Conservation (phyloP, 441 rosid genomes). For the Theobroma grandiflorum region DNA sequence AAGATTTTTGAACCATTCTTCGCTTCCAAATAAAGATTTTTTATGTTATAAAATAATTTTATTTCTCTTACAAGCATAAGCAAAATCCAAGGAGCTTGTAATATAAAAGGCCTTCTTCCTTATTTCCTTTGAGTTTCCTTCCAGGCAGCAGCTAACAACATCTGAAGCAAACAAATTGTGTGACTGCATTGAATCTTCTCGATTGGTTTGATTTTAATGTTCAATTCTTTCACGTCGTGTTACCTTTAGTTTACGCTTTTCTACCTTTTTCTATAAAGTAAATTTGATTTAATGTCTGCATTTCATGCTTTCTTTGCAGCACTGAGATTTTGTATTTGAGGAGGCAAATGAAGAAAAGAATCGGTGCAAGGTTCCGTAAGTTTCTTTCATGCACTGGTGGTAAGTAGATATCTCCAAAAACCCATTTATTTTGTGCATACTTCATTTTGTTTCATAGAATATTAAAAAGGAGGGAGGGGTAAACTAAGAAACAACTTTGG, state of each 20-base stretch:
- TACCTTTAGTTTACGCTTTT: not conserved
- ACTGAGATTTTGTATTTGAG: not conserved
- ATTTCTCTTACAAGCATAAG: slow-evolving; percentile 17
- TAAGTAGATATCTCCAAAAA: not conserved
- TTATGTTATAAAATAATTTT: not conserved
- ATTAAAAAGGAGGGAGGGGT: too few species aligned
- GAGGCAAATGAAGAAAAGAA: slow-evolving; percentile 39
- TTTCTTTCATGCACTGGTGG: slow-evolving; percentile 42
- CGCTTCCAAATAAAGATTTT: slow-evolving; percentile 14
- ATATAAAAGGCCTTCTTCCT: not conserved
- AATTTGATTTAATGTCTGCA: not conserved
- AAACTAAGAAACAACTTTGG: too few species aligned
- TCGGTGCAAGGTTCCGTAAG: slow-evolving; percentile 31
- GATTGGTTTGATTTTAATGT: not conserved
- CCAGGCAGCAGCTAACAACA: not conserved
- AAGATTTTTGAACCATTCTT: not conserved
- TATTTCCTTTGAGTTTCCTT: slow-evolving; percentile 1
- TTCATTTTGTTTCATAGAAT: too few species aligned
- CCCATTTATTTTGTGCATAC: not conserved
- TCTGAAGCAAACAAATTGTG: not conserved
- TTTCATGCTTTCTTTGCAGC: slow-evolving; percentile 2
- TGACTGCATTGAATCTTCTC: not conserved
- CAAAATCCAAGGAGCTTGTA: not conserved
- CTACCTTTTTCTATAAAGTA: not conserved
- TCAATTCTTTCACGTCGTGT: not conserved